Evolutionary conservation across 495 filamentous ascomycete species (phyloP).

Genomic region (Xylaria sp.): DNA sequence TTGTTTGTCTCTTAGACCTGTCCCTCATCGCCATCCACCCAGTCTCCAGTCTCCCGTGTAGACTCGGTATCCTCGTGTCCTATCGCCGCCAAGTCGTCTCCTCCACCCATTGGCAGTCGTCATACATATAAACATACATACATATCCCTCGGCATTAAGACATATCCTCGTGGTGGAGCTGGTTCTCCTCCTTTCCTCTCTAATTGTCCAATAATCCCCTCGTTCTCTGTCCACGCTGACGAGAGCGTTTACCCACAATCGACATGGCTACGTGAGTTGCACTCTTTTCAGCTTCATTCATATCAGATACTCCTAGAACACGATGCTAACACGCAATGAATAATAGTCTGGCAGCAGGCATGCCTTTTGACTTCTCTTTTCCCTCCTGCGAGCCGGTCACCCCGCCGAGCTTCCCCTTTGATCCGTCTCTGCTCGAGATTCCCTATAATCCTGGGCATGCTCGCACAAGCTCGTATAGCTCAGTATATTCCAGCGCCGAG

Average conservation of each 20-base stretch:
- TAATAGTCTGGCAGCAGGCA: slow-evolving; percentile 56
- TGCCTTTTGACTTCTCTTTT: slow-evolving; percentile 61
- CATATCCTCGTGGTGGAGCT: slow-evolving; percentile 31
- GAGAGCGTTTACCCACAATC: slow-evolving; percentile 40
- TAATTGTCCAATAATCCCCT: slow-evolving; percentile 49
- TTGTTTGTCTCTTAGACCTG: slow-evolving; percentile 39
- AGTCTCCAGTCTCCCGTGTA: slow-evolving; percentile 25
- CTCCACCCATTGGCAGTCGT: slow-evolving; percentile 26
- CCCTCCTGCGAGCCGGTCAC: slow-evolving; percentile 54
- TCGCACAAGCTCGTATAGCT: slow-evolving; percentile 61
- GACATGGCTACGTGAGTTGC: slow-evolving; percentile 60
- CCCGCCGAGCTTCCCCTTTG: slow-evolving; percentile 61
- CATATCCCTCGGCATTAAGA: slow-evolving; percentile 24
- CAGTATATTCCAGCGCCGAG: slow-evolving; percentile 65
- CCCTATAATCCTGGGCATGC: slow-evolving; percentile 54
- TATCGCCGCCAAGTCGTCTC: slow-evolving; percentile 33
- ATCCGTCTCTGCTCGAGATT: slow-evolving; percentile 59
- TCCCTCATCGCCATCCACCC: slow-evolving; percentile 33
- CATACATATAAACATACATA: slow-evolving; percentile 23
- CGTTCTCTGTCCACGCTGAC: slow-evolving; percentile 43
- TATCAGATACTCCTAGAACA: neutral
- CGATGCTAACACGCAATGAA: slow-evolving; percentile 34
- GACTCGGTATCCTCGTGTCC: slow-evolving; percentile 32
- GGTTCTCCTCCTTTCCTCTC: slow-evolving; percentile 36
- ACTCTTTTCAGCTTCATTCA: neutral